phyloP scores from a whole-genome alignment of 768 basidiomycete species.

The Tricholoma sp. region DNA sequence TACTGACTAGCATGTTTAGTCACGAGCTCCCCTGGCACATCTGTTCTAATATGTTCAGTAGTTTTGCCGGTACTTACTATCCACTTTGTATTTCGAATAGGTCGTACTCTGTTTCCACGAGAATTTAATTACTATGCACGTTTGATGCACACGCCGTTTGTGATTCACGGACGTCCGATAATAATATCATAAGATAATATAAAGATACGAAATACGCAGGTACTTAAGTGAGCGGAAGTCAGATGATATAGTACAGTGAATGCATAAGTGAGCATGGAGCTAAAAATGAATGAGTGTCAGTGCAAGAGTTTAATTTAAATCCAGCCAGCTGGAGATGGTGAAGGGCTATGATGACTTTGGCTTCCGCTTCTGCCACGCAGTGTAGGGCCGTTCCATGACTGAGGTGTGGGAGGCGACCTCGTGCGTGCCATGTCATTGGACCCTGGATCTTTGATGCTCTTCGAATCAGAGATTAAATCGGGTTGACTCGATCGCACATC shows the following conservation, averaged over 20 bases:
- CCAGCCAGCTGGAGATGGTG: constrained; percentile 40
- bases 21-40: constrained; percentile 4
- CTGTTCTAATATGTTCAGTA: constrained; percentile 9
- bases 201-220: not conserved
- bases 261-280: not conserved
- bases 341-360: constrained; percentile 21
- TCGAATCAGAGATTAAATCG: constrained; percentile 17
- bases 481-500: constrained; percentile 18
- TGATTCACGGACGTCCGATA: not conserved
- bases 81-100: constrained; percentile 2
- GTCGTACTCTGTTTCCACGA: constrained; percentile 9
- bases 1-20: constrained; percentile 13
- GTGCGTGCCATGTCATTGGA: constrained; percentile 13
- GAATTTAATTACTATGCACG: constrained; percentile 11
- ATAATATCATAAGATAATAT: not conserved
- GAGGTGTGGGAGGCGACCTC: constrained; percentile 37
- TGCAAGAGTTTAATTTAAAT: constrained; percentile 25
- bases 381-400: constrained; percentile 35
- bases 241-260: not conserved
- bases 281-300: not conserved
- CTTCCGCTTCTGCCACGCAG: constrained; percentile 25
- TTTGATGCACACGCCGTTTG: constrained; percentile 2
- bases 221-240: not conserved
- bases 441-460: constrained; percentile 12
- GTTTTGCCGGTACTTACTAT: not conserved